phyloP scores from a whole-genome alignment of 129 eudicot genomes.

The Chrysanthemum lavandulifolium region DNA sequence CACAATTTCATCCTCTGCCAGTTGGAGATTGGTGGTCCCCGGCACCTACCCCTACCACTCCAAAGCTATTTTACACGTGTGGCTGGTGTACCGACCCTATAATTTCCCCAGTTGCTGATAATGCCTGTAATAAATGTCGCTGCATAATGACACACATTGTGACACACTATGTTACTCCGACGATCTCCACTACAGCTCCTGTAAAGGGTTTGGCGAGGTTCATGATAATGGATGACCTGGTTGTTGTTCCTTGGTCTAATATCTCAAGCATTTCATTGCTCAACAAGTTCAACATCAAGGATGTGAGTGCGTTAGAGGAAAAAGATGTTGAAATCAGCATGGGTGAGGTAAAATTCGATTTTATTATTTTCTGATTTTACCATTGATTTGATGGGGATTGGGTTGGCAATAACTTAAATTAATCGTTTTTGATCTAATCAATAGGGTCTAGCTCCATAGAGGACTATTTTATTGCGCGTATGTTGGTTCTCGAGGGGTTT shows the following conservation, averaged over 20 bases:
- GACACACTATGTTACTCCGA: too few relatives aligned
- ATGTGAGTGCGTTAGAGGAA: slow-evolving; percentile 16
- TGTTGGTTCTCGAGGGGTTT: too few relatives aligned
- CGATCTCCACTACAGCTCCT: too few relatives aligned
- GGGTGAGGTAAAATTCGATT: not conserved
- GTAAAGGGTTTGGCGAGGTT: slow-evolving; percentile 3
- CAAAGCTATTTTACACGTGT: not conserved
- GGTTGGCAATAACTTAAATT: too few relatives aligned
- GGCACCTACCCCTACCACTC: not conserved
- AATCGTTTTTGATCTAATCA: too few relatives aligned
- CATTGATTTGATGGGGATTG: too few relatives aligned
- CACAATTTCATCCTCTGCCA: not conserved
- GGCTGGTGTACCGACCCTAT: not conserved
- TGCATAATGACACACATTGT: accelerated
- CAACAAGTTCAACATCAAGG: slow-evolving; percentile 17
- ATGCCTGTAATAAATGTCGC: not conserved
- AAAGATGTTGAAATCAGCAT: slow-evolving; percentile 17
- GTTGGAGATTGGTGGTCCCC: not conserved
- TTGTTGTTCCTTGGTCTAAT: slow-evolving; percentile 10
- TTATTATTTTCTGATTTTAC: too few relatives aligned
- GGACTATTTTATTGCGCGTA: too few relatives aligned
- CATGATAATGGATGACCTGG: slow-evolving; percentile 17
- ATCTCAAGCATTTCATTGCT: slow-evolving; percentile 11
- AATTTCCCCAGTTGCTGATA: not conserved
- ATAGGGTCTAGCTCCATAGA: too few relatives aligned